Base-by-base conservation (phyloP, 2,329 filamentous ascomycete genomes). In the Trichoderma sp. region DNA sequence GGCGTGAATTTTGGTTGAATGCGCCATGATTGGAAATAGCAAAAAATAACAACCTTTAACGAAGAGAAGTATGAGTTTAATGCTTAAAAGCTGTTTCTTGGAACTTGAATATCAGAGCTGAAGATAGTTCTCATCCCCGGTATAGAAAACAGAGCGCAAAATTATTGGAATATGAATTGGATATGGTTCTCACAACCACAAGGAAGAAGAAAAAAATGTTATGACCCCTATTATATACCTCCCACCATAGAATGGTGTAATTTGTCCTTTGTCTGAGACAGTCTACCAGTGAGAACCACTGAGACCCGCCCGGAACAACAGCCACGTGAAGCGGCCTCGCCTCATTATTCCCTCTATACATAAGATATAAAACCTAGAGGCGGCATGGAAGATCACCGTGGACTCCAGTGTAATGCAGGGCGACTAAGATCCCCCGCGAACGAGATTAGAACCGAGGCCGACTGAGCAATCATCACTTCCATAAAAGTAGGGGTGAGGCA, bases 1-100 rank as follows among this genome's bases (percentile, higher is more conserved):
- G 1, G n/a, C 29, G 40, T 70, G 68, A 31, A 67, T 67, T 21
- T 63, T 62, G 4, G 56, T 37, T 24, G 55, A 43, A 19, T 68
- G 59, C 19, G 69, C 24, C 65, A 70, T 70, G 53, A 11, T 7
- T 52, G 3, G 5, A 2, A 21, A 16, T 49, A 13, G 47, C 13
- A 47, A 21, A 13, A 24, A 19, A 4, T 6, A 37, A 10, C 33
- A 31, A 8, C n/a, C 16, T 13, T 35, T 5, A 52, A 16, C 19
- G 13, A 10, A 55, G 3, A 29, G 10, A 2, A 2, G 3, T 31
- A 19, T 31, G 11, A 10, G 24, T 19, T 16, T 29, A 14, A 19
- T 27, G 40, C 6, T n/a, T 16, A 43, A 43, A 43, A 43, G 52
- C 24, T 55, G 13, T 31, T 29, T 13, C 1, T 14, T 8, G 29